Base-by-base conservation (phyloP, 1,284 basidiomycete species). In the Anthracocystis panici-leucophaei region DNA sequence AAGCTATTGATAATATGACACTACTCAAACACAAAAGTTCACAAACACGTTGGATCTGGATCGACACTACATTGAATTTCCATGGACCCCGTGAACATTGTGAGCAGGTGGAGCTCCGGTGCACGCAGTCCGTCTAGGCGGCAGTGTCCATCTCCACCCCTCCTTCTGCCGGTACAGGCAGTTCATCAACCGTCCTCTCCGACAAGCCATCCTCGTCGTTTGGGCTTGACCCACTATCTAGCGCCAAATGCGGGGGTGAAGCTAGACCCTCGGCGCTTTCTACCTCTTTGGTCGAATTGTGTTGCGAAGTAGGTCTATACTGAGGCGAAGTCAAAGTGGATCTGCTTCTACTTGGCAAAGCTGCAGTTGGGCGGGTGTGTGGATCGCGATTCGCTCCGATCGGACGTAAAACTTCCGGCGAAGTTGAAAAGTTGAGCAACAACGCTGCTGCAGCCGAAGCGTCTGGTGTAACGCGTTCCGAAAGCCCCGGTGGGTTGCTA, bases 351-450 rank as follows among this genome's bases (percentile, higher is more conserved):
- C 41, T 29, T 16, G 61, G 38, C 20, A 63, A 31, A 14, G 45
- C 54, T 18, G 62, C 33, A 9, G 42, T 53, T 23, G 57, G 45
- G 5, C 57, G 49, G 10, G 53, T 49, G 33, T 59, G 64, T 5
- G 61, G 61, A 6, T 42, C 31, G 16, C 62, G 54, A 21, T 58
- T 25, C 0, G 64, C 27, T 16, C 55, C 57, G 20, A 73, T 45
- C 3, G 77, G 74, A 11, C 77, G 62, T 3, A 78, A 35, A 14
- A 78, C 73, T 57, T 80, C 78, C 4, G 78, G 78, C 11, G 69
- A 73, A 23, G 78, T 78, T 31, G 65, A 70, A 23, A 80, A 75
- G 53, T 72, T 66, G 48, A 80, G 63, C 18, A 80, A 41, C 6
- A 80, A 64, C 14, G 48, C 62, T 1, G 76, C 78, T 2, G 73